Evolutionary conservation across 805 yeast species (phyloP), one percentile per base, ranked within the genome.

Genomic region (Hanseniaspora vineae): DNA sequence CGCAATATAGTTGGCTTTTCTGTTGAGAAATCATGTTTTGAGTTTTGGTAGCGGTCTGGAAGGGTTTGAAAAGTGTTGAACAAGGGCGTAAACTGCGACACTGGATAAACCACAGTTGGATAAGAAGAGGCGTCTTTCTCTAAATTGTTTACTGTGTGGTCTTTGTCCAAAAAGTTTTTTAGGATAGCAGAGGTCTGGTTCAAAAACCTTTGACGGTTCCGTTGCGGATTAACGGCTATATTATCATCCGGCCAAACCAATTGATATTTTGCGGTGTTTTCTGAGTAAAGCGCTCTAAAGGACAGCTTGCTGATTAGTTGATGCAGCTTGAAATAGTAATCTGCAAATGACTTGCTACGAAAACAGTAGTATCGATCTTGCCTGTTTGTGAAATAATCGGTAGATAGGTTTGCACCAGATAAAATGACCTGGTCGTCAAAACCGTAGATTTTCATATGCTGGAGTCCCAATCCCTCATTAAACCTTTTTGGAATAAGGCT

Each of bases 371-470:
- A 92, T 44, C 98, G 70, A 64, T 92, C 98, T 62, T 92, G 98
- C 53, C 98, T 77, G 63, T 90, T 82, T 3, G 95, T 84, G 65
- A 92, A 92, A 64, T 92, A 92, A 65, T 92, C 98, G 35, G 76
- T 70, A 0, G 96, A 86, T 44, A 92, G 70, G 58, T 92, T 92
- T 2, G 98, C 98, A 6, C 97, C 98, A 15, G 84, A 76, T 32
- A 92, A 70, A 17, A 92, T 75, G 40, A 92, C 78, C 59, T 89
- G 96, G 57, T 87, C 78, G 62, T 92, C 98, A 57, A 89, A 80
- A 1, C 98, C 98, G 62, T 92, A 92, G 31, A 92, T 73, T 62
- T 92, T 92, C 97, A 92, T 92, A 60, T 92, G 98, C 63, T 92
- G 98, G 46, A 92, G 72, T 0, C 98, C 98, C 55, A 75, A 71